Evolutionary conservation across 2,329 filamentous ascomycete genomes (phyloP), one percentile per base, ranked within the genome.

Genomic region (Colletotrichum viniferum): DNA sequence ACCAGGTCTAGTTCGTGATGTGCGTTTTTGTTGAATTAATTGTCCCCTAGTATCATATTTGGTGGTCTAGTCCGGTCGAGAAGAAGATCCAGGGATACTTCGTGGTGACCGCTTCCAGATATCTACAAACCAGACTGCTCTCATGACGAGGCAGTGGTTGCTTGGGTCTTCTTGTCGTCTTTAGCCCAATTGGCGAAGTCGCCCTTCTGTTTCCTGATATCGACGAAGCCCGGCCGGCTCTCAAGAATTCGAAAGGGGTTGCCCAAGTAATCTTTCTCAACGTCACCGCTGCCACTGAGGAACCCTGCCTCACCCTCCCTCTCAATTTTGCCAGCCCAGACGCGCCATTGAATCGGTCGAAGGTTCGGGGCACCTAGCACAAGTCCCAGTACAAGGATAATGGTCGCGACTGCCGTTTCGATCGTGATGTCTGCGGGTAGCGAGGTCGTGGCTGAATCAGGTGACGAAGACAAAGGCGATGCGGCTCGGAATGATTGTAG

Each of bases 351-450:
- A 79, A 98, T 96, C 4, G 97, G 97, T 82, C 95, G 94, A 77
- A 98, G 88, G 60, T 92, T 91, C 14, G 95, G 93, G 5, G 95
- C 94, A 43, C 93, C 92, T 1, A 95, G 84, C 1, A 98, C 95
- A 32, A 98, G 91, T 56, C 96, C 97, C 1, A 95, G 83, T 70
- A 93, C 94, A n/a, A 98, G 90, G n/a, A 96, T 82, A 28, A 97
- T 84, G 7, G 97, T 93, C 2, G 96, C 94, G 58, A 94, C 84
- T 18, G 98, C 88, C 1, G 96, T 96, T 85, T 99, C 97, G 79
- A 98, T 90, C 48, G 92, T 92, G 80, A 99, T 97, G 81, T 99
- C 97, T 77, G 94, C 86, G 0, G 97, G 96, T 2, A 98, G 89
- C 18, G 90, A 87, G 5, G 88, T 83, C 30, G 86, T 81, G 5